These are phyloP conservation scores for Citrus cavaleriei DNA, from an alignment of 345 rosid species.

Conservation along the genomic window DNA sequence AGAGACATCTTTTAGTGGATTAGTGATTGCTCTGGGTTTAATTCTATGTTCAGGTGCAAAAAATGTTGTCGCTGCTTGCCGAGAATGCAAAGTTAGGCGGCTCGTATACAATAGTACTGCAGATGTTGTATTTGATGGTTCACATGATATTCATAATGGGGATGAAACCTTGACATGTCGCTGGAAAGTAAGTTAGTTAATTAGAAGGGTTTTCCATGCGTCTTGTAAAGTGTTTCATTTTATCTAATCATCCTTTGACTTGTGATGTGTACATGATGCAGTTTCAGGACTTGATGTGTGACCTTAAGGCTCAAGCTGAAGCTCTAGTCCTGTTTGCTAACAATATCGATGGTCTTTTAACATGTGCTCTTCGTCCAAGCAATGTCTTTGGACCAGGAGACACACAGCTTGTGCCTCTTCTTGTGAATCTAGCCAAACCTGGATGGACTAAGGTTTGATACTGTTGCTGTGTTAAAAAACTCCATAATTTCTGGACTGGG, in stretches of 20 bases:
- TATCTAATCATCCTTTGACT: slow-evolving; percentile 12
- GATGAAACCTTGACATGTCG: slow-evolving; percentile 64
- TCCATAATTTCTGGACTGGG: neutral
- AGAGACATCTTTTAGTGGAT: neutral
- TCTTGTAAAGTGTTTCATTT: slow-evolving; percentile 5
- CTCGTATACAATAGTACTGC: slow-evolving; percentile 82
- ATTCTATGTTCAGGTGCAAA: slow-evolving; percentile 53
- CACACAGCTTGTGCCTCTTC: slow-evolving; percentile 47
- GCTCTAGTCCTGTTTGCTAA: slow-evolving; percentile 69
- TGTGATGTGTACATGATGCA: slow-evolving; percentile 31
- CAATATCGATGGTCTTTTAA: slow-evolving; percentile 70
- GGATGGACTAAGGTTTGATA: slow-evolving; percentile 79
- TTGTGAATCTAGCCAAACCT: slow-evolving; percentile 62
- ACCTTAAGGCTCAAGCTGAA: slow-evolving; percentile 95
- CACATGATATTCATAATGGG: slow-evolving; percentile 50
- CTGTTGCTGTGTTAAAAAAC: neutral
- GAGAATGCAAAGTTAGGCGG: slow-evolving; percentile 70
- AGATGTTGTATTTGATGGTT: slow-evolving; percentile 83
- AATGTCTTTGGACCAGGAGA: slow-evolving; percentile 92
- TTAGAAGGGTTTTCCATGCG: neutral
- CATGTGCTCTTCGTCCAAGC: slow-evolving; percentile 90
- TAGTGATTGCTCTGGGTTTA: neutral
- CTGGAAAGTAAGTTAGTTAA: slow-evolving; percentile 48
- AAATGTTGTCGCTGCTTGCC: slow-evolving; percentile 75
- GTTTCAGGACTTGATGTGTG: slow-evolving; percentile 65